Evolutionary conservation across 1,284 basidiomycete species (phyloP).

Genomic region (Cutaneotrichosporon sp.): DNA sequence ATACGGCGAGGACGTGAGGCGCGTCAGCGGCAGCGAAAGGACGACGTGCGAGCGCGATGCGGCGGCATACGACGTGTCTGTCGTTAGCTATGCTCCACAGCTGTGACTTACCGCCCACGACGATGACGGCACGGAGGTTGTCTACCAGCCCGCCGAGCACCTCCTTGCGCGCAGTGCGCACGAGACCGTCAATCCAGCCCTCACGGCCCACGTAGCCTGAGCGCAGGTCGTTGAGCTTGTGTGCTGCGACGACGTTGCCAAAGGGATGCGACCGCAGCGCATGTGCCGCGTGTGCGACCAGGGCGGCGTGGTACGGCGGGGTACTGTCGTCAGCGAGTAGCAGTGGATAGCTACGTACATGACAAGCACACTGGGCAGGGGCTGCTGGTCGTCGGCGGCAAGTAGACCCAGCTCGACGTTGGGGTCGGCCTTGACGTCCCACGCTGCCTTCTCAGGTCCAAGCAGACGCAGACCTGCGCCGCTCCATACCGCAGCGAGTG

Average conservation of each 20-base stretch:
- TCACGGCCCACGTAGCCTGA: conserved; percentile 33
- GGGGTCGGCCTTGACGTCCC: conserved; percentile 16
- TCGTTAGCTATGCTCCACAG: conserved; percentile 1
- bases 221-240: conserved; percentile 30
- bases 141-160: conserved; percentile 30
- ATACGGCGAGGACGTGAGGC: conserved; percentile 26
- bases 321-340: background rate
- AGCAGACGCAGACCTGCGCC: conserved; percentile 41
- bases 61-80: conserved; percentile 21
- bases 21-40: conserved; percentile 37
- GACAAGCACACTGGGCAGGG: conserved; percentile 38
- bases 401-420: conserved; percentile 26
- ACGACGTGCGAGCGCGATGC: conserved; percentile 33
- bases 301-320: background rate
- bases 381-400: conserved; percentile 14
- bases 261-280: conserved; percentile 16
- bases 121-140: conserved; percentile 2
- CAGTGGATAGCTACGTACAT: conserved; percentile 27
- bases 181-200: conserved; percentile 32
- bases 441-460: conserved; percentile 17
- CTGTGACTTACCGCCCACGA: conserved; percentile 3
- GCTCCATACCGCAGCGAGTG: conserved; percentile 39
- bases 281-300: background rate
- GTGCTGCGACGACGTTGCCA: conserved; percentile 27
- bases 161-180: conserved; percentile 23